Evolutionary conservation across 257 asterid genomes (phyloP), one percentile per base, ranked within the genome.

Genomic region (Solanum tarapatanum): DNA sequence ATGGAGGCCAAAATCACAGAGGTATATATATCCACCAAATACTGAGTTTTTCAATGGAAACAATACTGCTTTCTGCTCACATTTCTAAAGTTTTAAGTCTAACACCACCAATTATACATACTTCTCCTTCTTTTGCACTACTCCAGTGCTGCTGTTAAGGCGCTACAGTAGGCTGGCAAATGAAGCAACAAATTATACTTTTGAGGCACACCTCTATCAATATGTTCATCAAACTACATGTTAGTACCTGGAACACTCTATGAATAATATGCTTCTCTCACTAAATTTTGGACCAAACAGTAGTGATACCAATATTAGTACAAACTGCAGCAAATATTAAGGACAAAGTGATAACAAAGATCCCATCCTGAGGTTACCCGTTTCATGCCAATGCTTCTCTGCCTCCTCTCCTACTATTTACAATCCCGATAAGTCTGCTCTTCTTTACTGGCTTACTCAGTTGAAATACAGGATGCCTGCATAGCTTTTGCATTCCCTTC

Each of bases 391-490:
- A 86, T 33, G 88, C 72, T 87, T 91, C 91, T 86, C 84, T 88
- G 58, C 86, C 90, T 86, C 75, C 87, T 82, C 85, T 82, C 84
- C 87, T 85, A 83, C 76, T 80, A 89, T 90, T 87, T 90, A 92
- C 93, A 88, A 37, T 77, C 72, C 77, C 90, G 19, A 60, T 87
- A 12, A 86, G 80, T 60, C 89, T 87, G 21, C 87, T 90, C 89
- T 92, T 94, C 90, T 92, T 92, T 30, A 82, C 92, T 12, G 92
- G 70, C 94, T 86, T 93, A 73, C 91, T 94, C 88, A 93, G 68
- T 87, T 93, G 97, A 88, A 95, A 94, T 58, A 95, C 94, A 0
- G 96, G 97, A 90, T 94, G 96, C 77, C 90, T 84, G 88, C 94
- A 85, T 30, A 95, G 93, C 90, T 91, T 95, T 36, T 84, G 90